These are phyloP conservation scores for Cucumis sativus DNA, from an alignment of 306 rosid species.

Conservation along the genomic window DNA sequence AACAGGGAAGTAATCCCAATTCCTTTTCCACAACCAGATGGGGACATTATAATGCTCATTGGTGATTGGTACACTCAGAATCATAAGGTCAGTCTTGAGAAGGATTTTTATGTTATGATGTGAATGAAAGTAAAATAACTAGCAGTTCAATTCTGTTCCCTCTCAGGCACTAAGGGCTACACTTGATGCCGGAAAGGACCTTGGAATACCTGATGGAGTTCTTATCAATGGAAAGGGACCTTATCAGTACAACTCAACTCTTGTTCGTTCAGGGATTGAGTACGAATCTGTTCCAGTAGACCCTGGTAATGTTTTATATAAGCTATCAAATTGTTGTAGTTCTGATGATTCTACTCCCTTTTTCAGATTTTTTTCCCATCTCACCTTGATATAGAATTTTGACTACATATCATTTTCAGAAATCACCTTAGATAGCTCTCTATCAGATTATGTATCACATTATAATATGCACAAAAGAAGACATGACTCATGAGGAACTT, in stretches of 20 bases:
- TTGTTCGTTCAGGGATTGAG: constrained; percentile 54
- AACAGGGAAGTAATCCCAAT: constrained; percentile 43
- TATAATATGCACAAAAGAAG: background rate
- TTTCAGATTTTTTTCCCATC: background rate
- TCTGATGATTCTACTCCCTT: background rate
- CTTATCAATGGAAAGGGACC: constrained; percentile 98
- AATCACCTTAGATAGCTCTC: background rate
- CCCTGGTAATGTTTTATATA: constrained; percentile 38
- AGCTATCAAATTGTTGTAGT: background rate
- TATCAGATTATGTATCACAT: background rate
- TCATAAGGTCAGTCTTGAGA: constrained; percentile 42
- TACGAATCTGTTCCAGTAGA: constrained; percentile 47
- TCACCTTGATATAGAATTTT: background rate
- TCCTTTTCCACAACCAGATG: constrained; percentile 69
- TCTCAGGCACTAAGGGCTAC: constrained; percentile 43
- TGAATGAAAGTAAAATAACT: background rate
- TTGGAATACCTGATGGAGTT: constrained; percentile 88
- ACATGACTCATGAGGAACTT: background rate
- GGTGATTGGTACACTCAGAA: constrained; percentile 75
- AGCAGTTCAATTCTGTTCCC: background rate
- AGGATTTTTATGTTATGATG: background rate
- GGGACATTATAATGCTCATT: constrained; percentile 51
- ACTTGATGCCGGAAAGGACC: constrained; percentile 59
- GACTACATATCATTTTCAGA: background rate
- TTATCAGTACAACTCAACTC: constrained; percentile 56